These are phyloP conservation scores for Limnomonas spitsbergensis DNA, from an alignment of 139 green algal genomes.

Conservation along the genomic window DNA sequence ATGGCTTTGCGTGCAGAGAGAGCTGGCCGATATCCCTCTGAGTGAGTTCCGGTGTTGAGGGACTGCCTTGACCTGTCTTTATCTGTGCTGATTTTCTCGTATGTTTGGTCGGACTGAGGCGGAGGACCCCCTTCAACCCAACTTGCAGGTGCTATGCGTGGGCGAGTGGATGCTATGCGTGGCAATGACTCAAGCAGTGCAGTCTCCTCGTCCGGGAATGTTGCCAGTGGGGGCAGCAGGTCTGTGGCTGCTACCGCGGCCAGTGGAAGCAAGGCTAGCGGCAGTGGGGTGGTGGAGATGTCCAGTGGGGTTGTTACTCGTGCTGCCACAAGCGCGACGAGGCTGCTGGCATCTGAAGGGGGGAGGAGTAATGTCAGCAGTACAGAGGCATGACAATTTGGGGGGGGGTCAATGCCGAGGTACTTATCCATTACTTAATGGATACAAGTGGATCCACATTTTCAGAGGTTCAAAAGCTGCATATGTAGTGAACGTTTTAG, in stretches of 20 bases:
- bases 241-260: background rate
- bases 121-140: no score
- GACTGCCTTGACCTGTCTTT: no score
- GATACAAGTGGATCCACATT: no score
- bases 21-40: conserved; percentile 87
- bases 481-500: no score
- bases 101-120: no score
- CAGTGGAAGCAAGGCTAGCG: background rate
- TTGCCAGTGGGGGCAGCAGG: background rate
- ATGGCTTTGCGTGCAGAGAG: conserved; percentile 83
- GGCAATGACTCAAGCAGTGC: no score
- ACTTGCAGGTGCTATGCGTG: background rate
- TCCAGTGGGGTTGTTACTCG: background rate
- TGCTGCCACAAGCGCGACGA: background rate
- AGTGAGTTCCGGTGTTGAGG: conserved; percentile 2
- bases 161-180: background rate
- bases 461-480: no score
- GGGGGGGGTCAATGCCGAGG: no score
- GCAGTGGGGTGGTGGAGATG: background rate
- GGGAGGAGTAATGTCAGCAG: background rate
- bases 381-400: background rate
- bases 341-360: background rate
- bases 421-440: no score
- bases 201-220: no score
- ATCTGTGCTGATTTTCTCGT: no score